phyloP scores from a whole-genome alignment of 2,329 filamentous ascomycete genomes.

The Chaetothyriales sp. region DNA sequence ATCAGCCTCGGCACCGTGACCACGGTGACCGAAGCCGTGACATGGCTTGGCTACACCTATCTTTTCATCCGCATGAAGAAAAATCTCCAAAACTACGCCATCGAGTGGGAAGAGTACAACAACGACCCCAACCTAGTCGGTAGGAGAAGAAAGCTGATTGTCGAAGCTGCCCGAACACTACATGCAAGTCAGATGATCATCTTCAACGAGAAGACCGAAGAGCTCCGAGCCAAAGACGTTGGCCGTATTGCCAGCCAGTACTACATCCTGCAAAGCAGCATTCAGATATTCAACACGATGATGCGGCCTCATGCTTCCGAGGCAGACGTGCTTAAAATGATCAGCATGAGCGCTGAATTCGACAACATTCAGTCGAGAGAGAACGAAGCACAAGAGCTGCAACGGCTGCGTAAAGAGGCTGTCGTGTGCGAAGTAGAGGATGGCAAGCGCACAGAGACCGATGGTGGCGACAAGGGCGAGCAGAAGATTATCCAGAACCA shows the following conservation, averaged over 20 bases:
- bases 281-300: slow-evolving; percentile 92
- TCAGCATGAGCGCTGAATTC: slow-evolving; percentile 94
- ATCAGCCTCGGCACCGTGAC: slow-evolving; percentile 90
- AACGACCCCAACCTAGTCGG: slow-evolving; percentile 83
- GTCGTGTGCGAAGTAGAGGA: slow-evolving; percentile 68
- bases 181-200: slow-evolving; percentile 98
- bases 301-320: slow-evolving; percentile 79
- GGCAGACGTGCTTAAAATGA: slow-evolving; percentile 88
- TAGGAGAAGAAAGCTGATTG: slow-evolving; percentile 69
- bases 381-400: slow-evolving; percentile 77
- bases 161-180: slow-evolving; percentile 73
- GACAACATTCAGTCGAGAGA: slow-evolving; percentile 92
- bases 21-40: slow-evolving; percentile 80
- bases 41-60: slow-evolving; percentile 97
- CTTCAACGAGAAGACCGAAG: slow-evolving; percentile 88
- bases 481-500: slow-evolving; percentile 56
- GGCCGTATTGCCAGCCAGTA: slow-evolving; percentile 95
- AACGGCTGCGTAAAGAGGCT: slow-evolving; percentile 53
- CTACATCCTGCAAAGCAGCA: slow-evolving; percentile 84
- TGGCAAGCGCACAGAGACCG: slow-evolving; percentile 32
- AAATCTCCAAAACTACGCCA: slow-evolving; percentile 83
- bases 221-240: slow-evolving; percentile 85
- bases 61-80: slow-evolving; percentile 92
- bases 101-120: slow-evolving; percentile 80
- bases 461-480: slow-evolving; percentile 62